A percentile compares a stretch with the other conserved stretches of the same genome.
Evolutionary conservation across 768 basidiomycete genomes (phyloP).

Genomic region (Nevesoporus exiguus): DNA sequence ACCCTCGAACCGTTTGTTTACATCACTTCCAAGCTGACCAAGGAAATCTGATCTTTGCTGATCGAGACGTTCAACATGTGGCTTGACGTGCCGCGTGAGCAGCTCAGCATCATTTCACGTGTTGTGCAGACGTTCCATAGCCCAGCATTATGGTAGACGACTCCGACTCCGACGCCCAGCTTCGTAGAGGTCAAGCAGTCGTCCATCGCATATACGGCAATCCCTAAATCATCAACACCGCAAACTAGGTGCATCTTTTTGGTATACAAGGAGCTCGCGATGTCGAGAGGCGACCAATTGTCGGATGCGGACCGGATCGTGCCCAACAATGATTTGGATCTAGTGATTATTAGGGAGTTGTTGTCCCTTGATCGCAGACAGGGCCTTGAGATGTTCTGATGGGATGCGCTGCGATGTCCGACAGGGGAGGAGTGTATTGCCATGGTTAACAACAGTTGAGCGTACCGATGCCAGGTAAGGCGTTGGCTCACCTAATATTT

Average conservation of each 20-base stretch:
- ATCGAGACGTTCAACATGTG: conserved; percentile 93
- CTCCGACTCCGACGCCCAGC: conserved; percentile 87
- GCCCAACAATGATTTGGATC: conserved; percentile 75
- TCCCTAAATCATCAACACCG: conserved; percentile 95
- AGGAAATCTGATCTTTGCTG: conserved; percentile 84
- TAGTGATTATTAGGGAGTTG: conserved; percentile 48
- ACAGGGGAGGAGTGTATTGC: conserved; percentile 90
- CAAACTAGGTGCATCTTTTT: conserved; percentile 97
- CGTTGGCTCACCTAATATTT: conserved; percentile 26
- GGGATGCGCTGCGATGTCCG: conserved; percentile 87
- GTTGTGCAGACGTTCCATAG: conserved; percentile 94
- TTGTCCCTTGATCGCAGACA: conserved; percentile 90
- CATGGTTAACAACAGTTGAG: conserved; percentile 94
- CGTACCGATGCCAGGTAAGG: conserved; percentile 55
- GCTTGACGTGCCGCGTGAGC: conserved; percentile 75
- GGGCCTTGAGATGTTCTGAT: conserved; percentile 91
- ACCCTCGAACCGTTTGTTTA: conserved; percentile 88
- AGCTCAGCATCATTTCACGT: conserved; percentile 67
- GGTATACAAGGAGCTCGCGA: conserved; percentile 74
- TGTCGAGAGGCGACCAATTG: conserved; percentile 9
- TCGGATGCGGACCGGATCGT: conserved; percentile 27
- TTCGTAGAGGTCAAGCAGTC: conserved; percentile 82
- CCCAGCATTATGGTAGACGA: conserved; percentile 92
- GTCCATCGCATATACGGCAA: conserved; percentile 96
- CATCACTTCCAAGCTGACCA: conserved; percentile 80